These are phyloP conservation scores for Cetradonia linearis DNA, from an alignment of 495 filamentous ascomycete genomes.

Conservation along the genomic window DNA sequence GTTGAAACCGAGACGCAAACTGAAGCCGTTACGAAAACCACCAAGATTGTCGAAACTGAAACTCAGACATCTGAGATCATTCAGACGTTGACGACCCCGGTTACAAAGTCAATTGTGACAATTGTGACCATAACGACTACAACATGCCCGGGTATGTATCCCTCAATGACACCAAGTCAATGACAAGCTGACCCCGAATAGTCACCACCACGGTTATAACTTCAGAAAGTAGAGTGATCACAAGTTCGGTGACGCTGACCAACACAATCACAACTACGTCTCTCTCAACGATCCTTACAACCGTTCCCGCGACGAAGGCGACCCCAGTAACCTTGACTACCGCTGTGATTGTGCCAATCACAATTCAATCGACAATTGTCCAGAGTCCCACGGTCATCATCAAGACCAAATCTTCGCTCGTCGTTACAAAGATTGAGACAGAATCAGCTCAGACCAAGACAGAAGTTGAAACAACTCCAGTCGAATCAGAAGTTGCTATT, in stretches of 20 bases:
- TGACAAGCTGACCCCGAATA: background rate
- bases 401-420: background rate
- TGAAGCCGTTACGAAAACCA: background rate
- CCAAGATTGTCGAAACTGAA: background rate
- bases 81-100: background rate
- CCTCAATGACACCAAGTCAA: background rate
- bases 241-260: slow-evolving; percentile 2
- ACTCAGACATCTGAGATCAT: background rate
- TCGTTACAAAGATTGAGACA: background rate
- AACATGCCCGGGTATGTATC: slow-evolving; percentile 12
- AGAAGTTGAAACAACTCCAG: background rate
- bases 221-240: background rate
- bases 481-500: background rate
- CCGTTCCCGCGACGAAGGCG: background rate
- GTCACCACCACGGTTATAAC: slow-evolving; percentile 12
- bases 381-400: background rate
- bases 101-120: slow-evolving; percentile 2
- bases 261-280: background rate
- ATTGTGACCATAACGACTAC: slow-evolving; percentile 13
- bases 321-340: background rate
- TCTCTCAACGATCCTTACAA: slow-evolving; percentile 7
- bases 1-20: background rate
- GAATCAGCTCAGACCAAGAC: background rate
- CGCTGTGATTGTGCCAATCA: background rate
- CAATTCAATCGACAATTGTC: background rate